Conservation (phyloP, 495 filamentous ascomycete species). For the Aspergillus kassunensis region DNA sequence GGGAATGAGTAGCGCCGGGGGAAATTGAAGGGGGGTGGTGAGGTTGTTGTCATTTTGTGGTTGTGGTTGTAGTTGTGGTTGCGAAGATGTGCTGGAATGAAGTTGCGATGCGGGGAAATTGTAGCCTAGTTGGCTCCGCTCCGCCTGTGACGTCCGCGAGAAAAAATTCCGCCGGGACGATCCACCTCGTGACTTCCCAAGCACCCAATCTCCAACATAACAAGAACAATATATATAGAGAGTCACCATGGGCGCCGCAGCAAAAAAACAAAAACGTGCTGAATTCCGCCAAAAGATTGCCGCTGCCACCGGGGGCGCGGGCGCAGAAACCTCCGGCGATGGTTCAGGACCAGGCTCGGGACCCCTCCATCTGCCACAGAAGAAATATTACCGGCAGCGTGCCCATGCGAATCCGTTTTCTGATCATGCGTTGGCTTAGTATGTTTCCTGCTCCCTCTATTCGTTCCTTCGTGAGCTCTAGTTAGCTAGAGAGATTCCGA, state of each 20-base stretch:
- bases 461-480: too few species aligned
- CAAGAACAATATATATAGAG: neutral
- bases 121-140: neutral
- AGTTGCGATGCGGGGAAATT: conserved; percentile 5
- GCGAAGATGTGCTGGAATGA: neutral
- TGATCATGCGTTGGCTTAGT: conserved; percentile 87
- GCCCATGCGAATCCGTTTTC: conserved; percentile 98
- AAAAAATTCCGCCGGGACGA: conserved; percentile 4
- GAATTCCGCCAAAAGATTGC: conserved; percentile 55
- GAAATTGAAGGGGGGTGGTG: conserved; percentile 5
- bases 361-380: conserved; percentile 64
- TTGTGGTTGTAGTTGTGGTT: neutral
- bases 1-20: conserved; percentile 1
- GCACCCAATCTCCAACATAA: too few species aligned
- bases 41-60: neutral
- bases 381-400: conserved; percentile 93
- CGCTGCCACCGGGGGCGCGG: conserved; percentile 19
- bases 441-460: conserved; percentile 26
- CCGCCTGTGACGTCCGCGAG: conserved; percentile 5
- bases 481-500: too few species aligned
- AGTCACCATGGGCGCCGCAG: conserved; percentile 50
- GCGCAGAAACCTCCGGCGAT: conserved; percentile 12
- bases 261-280: conserved; percentile 70
- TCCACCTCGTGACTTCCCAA: too few species aligned
- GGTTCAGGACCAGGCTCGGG: conserved; percentile 10